Percentiles rank a stretch among this genome's conserved stretches.
Evolutionary conservation across 78 protist genomes (phyloP).

Genomic region (Dictyostelium firmibasis): DNA sequence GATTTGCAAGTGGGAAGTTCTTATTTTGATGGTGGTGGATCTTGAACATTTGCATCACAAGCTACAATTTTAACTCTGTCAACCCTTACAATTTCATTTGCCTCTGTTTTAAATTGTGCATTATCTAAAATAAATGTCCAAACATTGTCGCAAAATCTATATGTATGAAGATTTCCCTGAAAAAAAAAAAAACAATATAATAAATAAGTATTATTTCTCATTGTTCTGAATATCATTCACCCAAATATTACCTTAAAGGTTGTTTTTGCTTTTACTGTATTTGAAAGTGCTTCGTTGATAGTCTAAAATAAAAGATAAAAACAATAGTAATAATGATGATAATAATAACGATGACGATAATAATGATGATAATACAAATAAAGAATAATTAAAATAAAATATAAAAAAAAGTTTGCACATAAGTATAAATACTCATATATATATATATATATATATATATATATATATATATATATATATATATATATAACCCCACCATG

Average conservation of each 20-base stretch:
- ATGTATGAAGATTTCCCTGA: slow-evolving; percentile 63
- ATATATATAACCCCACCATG: background rate
- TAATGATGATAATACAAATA: too few relatives aligned
- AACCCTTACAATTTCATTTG: slow-evolving; percentile 5
- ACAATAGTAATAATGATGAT: too few relatives aligned
- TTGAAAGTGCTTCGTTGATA: slow-evolving; percentile 58
- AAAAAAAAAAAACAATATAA: background rate
- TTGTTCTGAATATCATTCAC: background rate
- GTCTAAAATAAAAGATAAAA: too few relatives aligned
- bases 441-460: background rate
- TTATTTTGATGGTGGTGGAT: background rate
- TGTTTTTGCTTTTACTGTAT: slow-evolving; percentile 31
- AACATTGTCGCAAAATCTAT: slow-evolving; percentile 67
- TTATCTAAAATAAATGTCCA: slow-evolving; percentile 69
- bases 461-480: background rate
- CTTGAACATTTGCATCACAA: slow-evolving; percentile 59
- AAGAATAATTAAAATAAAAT: background rate
- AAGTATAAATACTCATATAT: too few relatives aligned
- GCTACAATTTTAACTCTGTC: slow-evolving; percentile 75
- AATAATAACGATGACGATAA: too few relatives aligned
- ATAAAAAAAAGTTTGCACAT: background rate
- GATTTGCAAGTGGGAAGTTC: too few relatives aligned
- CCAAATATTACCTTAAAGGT: slow-evolving; percentile 5
- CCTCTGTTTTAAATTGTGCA: slow-evolving; percentile 44
- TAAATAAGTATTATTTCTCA: background rate